Percentiles rank a stretch among this genome's conserved stretches.
These are phyloP conservation scores for Scheffersomyces stipitis DNA, from an alignment of 805 yeast species.

Conservation along the genomic window DNA sequence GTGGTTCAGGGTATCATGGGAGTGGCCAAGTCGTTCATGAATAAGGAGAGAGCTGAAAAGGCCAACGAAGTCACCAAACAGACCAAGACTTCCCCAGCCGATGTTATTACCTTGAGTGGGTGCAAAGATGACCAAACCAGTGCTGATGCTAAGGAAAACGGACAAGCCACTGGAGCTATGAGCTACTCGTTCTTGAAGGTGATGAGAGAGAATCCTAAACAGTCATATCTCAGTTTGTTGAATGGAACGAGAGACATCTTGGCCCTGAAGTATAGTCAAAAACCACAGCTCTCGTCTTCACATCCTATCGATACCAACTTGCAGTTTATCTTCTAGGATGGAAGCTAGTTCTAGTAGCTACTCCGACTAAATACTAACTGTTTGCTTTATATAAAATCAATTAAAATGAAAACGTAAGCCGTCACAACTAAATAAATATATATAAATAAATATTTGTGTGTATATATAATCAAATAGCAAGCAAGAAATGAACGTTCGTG, in stretches of 20 bases:
- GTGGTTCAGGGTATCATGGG: constrained; percentile 42
- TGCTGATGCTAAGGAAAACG: constrained; percentile 77
- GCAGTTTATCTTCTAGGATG: constrained; percentile 31
- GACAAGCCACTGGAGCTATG: constrained; percentile 80
- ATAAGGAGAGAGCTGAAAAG: constrained; percentile 17
- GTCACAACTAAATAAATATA: no score
- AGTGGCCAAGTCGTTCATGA: constrained; percentile 16
- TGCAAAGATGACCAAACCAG: constrained; percentile 80
- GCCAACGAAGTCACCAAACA: constrained; percentile 45
- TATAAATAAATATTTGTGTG: no score
- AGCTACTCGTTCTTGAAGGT: constrained; percentile 74
- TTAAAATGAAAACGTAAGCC: no score
- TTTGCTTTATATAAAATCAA: no score
- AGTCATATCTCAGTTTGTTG: constrained; percentile 65
- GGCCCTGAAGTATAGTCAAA: constrained; percentile 67
- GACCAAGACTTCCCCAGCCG: constrained; percentile 71
- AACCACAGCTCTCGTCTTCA: constrained; percentile 77
- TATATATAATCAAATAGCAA: no score
- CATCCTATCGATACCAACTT: constrained; percentile 71
- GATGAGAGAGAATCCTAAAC: constrained; percentile 58
- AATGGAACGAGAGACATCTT: constrained; percentile 69
- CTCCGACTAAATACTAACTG: no score
- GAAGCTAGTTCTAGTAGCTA: no score
- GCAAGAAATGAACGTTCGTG: no score
- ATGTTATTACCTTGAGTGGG: constrained; percentile 73